Evolutionary conservation across 768 basidiomycete species (phyloP), one percentile per base, ranked within the genome.

Genomic region (Hypsizygus marmoreus): DNA sequence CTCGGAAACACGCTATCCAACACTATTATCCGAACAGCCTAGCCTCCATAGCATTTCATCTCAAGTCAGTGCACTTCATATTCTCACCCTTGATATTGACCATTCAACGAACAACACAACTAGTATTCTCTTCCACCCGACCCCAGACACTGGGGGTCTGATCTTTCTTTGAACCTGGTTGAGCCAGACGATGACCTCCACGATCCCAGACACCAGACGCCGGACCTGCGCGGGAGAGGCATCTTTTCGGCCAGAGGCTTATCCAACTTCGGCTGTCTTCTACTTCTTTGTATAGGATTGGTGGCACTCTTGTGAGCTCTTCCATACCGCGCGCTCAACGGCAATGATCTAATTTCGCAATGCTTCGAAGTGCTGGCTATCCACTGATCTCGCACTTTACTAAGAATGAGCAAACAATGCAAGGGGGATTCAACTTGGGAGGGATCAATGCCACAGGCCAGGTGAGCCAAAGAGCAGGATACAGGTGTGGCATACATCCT

Each of bases 361-460:
- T 22, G 26, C 2, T 17, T 30, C 13, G 8, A 30, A 74, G 72
- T 40, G 62, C 70, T 42, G 70, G 59, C 16, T 73, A 68, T 51
- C 75, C 73, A 3, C 51, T 75, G 9, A 60, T 66, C 6, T 60
- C 64, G 2, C 67, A 65, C 47, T 55, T 70, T 50, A 57, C 58
- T 20, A 55, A 47, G 40, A 49, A 38, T 25, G 20, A 31, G 11
- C 50, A 57, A 14, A 54, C 60, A 4, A 68, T 45, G 4, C 49
- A 58, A 16, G 65, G 68, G 4, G 69, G 62, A 12, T 71, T 66
- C 51, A 74, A 72, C 44, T 35, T 73, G 14, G 68, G 70, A 6
- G 84, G 85, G 1, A 78, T 77, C 57, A 91, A 91, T 55, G 67
- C 77, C 3, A 74, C 73, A 4, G 85, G 87, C 6, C 86, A 88